A percentile compares a stretch with the other conserved stretches of the same genome.
These are phyloP conservation scores for Saccharum hybrid DNA, from an alignment of 202 grass and related monocot genomes.

Conservation along the genomic window DNA sequence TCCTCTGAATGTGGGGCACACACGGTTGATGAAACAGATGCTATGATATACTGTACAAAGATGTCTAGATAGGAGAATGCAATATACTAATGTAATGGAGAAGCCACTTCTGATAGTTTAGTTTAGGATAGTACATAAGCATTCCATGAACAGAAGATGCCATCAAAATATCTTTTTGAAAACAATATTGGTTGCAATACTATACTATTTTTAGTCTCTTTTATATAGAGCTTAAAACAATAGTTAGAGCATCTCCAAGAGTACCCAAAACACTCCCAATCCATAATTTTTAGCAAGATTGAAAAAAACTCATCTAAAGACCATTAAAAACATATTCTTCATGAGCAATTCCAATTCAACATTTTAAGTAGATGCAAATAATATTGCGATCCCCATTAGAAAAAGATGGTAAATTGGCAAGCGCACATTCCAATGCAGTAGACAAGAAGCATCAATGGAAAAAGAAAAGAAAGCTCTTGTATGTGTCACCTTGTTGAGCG, in stretches of 20 bases:
- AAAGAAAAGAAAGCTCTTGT: not conserved
- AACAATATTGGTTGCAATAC: not conserved
- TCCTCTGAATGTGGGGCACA: not conserved
- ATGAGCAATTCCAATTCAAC: not conserved
- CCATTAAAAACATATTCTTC: not conserved
- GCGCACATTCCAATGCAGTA: slow-evolving; percentile 2
- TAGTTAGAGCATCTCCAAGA: too few relatives aligned
- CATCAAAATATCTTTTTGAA: not conserved
- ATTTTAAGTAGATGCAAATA: too few relatives aligned
- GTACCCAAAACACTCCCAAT: too few relatives aligned
- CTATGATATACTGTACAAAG: not conserved
- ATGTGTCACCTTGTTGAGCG: slow-evolving; percentile 68
- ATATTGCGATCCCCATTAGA: not conserved
- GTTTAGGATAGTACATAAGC: not conserved
- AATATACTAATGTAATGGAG: too few relatives aligned
- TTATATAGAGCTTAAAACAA: not conserved
- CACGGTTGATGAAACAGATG: not conserved
- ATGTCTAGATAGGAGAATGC: not conserved
- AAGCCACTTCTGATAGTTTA: too few relatives aligned
- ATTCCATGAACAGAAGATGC: not conserved
- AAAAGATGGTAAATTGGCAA: not conserved
- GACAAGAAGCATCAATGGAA: slow-evolving; percentile 16
- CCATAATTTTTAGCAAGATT: too few relatives aligned
- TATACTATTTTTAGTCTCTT: not conserved
- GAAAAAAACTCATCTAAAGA: not conserved